Percentiles rank a stretch among this genome's conserved stretches.
Conservation (phyloP, 805 yeast genomes). For the Metschnikowia amazonensis region DNA sequence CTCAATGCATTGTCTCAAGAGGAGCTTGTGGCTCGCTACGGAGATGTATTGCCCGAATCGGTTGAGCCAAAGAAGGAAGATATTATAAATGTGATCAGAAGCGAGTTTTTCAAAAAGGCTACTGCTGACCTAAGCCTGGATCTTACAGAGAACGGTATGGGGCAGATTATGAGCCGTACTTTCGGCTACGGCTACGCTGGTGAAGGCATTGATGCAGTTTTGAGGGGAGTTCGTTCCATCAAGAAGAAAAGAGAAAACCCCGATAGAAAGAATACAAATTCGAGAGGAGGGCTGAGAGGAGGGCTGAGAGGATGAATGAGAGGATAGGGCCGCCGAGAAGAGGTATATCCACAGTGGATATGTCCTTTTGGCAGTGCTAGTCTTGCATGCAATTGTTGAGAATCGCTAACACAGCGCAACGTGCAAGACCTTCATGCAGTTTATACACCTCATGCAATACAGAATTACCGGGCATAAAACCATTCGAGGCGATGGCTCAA, state of each 20-base stretch:
- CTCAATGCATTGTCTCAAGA: constrained; percentile 30
- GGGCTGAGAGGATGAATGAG: too few relatives aligned
- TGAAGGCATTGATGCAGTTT: constrained; percentile 52
- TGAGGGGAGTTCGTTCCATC: constrained; percentile 39
- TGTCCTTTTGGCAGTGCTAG: not conserved
- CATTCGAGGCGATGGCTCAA: too few relatives aligned
- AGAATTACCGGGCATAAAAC: not conserved
- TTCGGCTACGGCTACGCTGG: constrained; percentile 49
- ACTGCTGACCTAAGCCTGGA: constrained; percentile 40
- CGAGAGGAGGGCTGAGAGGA: too few relatives aligned
- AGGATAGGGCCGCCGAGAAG: too few relatives aligned
- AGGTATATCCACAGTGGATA: too few relatives aligned
- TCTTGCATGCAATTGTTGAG: not conserved
- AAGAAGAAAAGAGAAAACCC: not conserved
- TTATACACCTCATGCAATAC: not conserved
- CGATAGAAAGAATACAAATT: not conserved
- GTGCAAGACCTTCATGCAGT: not conserved
- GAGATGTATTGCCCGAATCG: constrained; percentile 40
- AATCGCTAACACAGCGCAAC: not conserved
- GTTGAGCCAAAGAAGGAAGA: constrained; percentile 35
- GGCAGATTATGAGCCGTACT: constrained; percentile 46
- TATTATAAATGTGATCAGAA: constrained; percentile 41
- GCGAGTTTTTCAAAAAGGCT: constrained; percentile 47
- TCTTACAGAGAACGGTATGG: constrained; percentile 41
- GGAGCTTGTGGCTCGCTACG: constrained; percentile 24